A percentile compares a stretch with the other conserved stretches of the same genome.
Conservation (phyloP, 495 filamentous ascomycete genomes). For the Tuber brumale region DNA sequence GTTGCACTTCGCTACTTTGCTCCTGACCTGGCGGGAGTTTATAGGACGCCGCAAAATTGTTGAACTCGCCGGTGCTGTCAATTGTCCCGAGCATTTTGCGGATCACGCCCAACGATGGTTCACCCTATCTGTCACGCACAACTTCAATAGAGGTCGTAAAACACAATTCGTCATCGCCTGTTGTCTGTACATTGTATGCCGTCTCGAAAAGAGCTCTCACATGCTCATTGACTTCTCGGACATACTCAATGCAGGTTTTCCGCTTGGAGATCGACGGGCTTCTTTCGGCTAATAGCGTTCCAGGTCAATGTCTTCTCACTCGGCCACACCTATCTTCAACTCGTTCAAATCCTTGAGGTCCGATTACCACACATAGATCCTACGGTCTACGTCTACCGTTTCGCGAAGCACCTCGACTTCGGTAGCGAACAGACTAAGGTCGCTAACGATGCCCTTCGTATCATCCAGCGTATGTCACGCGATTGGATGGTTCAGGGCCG, state of each 20-base stretch:
- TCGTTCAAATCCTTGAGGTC: slow-evolving; percentile 61
- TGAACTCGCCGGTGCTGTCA: slow-evolving; percentile 48
- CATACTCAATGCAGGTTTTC: slow-evolving; percentile 51
- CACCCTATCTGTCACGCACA: slow-evolving; percentile 65
- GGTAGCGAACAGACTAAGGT: slow-evolving; percentile 67
- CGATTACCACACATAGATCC: slow-evolving; percentile 57
- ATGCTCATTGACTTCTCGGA: slow-evolving; percentile 97
- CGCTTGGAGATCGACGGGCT: neutral
- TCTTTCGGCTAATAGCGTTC: neutral
- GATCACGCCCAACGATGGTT: slow-evolving; percentile 49
- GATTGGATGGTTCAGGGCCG: slow-evolving; percentile 96
- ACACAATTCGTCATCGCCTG: slow-evolving; percentile 75
- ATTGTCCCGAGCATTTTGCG: slow-evolving; percentile 38
- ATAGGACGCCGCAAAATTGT: slow-evolving; percentile 51
- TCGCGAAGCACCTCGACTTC: slow-evolving; percentile 84
- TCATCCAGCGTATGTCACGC: slow-evolving; percentile 83
- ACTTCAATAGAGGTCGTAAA: slow-evolving; percentile 86
- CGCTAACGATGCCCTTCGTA: slow-evolving; percentile 72
- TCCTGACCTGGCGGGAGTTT: slow-evolving; percentile 8
- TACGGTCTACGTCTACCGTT: slow-evolving; percentile 82
- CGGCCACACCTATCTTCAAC: slow-evolving; percentile 60
- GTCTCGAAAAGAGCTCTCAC: slow-evolving; percentile 56
- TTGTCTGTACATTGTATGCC: slow-evolving; percentile 79
- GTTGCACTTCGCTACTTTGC: neutral
- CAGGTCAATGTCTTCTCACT: slow-evolving; percentile 86